These are phyloP conservation scores for Colletotrichum sublineola DNA, from an alignment of 2,329 filamentous ascomycete genomes.

Conservation along the genomic window DNA sequence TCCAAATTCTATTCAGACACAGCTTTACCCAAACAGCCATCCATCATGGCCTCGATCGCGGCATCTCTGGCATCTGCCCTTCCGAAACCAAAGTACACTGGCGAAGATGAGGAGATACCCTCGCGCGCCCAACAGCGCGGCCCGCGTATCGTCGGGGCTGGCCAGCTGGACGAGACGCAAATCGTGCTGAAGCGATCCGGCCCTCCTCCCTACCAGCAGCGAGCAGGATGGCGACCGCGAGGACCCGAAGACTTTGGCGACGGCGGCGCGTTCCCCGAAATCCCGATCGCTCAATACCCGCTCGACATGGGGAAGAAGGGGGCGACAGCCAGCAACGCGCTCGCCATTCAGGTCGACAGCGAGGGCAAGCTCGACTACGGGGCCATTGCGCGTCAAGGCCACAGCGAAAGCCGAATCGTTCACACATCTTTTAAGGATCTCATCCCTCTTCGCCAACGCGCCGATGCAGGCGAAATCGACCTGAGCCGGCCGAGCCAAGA, in stretches of 20 bases:
- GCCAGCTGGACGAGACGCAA: constrained; percentile 86
- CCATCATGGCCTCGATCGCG: constrained; percentile 74
- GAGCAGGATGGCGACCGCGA: constrained; percentile 91
- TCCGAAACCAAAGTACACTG: constrained; percentile 91
- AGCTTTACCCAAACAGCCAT: constrained; percentile 44
- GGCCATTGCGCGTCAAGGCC: constrained; percentile 91
- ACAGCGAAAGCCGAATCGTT: constrained; percentile 85
- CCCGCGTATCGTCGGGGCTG: constrained; percentile 83
- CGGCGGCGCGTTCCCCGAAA: constrained; percentile 95
- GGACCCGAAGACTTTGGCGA: constrained; percentile 93
- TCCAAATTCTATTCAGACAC: constrained; percentile 27
- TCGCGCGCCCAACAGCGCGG: constrained; percentile 80
- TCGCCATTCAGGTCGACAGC: constrained; percentile 91
- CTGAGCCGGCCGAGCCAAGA: constrained; percentile 87
- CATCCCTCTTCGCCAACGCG: constrained; percentile 92
- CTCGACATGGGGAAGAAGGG: constrained; percentile 93
- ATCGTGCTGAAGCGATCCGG: constrained; percentile 86
- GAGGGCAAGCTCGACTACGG: constrained; percentile 97
- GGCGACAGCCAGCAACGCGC: constrained; percentile 81
- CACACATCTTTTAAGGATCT: constrained; percentile 97
- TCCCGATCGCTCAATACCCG: constrained; percentile 94
- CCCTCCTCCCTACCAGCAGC: constrained; percentile 88
- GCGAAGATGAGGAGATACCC: constrained; percentile 86
- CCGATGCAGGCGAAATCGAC: constrained; percentile 92
- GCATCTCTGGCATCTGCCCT: constrained; percentile 83